phyloP scores from a whole-genome alignment of 257 asterid species.

The Voacanga thouarsii region DNA sequence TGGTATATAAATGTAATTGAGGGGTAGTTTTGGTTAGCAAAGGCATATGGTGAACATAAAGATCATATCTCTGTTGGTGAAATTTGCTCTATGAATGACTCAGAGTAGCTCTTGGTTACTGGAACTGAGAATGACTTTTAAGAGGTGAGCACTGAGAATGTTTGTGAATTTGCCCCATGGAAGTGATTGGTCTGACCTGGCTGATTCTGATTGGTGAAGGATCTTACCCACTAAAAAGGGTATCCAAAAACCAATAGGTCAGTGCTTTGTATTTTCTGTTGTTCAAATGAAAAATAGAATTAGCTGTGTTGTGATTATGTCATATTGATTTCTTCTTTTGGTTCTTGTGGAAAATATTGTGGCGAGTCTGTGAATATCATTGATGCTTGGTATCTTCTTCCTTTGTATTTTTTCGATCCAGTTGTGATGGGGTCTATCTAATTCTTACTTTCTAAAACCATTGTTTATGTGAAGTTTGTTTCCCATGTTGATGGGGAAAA shows the following conservation, averaged over 20 bases:
- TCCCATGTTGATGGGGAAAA: no score
- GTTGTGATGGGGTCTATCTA: not conserved
- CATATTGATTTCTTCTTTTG: not conserved
- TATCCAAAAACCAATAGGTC: conserved; percentile 55
- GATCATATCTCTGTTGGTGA: conserved; percentile 5
- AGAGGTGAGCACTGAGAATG: conserved; percentile 18
- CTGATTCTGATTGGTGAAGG: conserved; percentile 70
- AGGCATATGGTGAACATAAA: conserved; percentile 6
- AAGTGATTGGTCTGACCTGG: conserved; percentile 28
- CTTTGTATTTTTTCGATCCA: not conserved
- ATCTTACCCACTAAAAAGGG: conserved; percentile 50
- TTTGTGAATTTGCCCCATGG: conserved; percentile 13
- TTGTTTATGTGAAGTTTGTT: not conserved
- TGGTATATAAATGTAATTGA: conserved; percentile 50
- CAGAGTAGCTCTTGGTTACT: conserved; percentile 8
- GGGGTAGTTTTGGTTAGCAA: conserved; percentile 8
- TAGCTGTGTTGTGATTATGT: not conserved
- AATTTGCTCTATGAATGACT: conserved; percentile 10
- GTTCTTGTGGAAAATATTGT: not conserved
- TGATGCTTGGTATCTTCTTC: not conserved
- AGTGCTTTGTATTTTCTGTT: conserved; percentile 9
- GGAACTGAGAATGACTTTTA: not conserved
- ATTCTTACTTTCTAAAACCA: not conserved
- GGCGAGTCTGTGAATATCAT: not conserved
- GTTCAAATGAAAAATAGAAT: not conserved